Evolutionary conservation across 75 land plant genomes (phyloP).

Genomic region (Isoetes taiwanensis): DNA sequence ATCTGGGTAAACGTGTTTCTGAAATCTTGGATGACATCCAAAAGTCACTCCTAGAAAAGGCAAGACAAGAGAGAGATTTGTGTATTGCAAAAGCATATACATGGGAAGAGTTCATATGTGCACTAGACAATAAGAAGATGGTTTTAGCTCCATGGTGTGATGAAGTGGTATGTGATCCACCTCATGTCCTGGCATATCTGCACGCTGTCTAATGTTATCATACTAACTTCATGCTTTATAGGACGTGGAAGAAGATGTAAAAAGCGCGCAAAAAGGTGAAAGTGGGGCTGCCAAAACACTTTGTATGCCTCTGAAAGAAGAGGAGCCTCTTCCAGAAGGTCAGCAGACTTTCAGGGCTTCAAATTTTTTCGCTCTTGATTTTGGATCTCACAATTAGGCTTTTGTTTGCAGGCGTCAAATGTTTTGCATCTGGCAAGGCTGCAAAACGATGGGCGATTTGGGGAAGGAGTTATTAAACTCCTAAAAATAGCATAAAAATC

Average conservation of each 20-base stretch:
- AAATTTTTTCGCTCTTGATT: not conserved
- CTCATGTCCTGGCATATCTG: not conserved
- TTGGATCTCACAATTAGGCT: not conserved
- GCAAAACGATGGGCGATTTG: constrained; percentile 93
- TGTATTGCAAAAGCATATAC: constrained; percentile 55
- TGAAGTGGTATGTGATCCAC: constrained; percentile 51
- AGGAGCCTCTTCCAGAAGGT: constrained; percentile 54
- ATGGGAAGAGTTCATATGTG: constrained; percentile 79
- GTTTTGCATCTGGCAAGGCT: constrained; percentile 96
- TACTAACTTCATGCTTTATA: constrained; percentile 7
- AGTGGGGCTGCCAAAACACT: constrained; percentile 88
- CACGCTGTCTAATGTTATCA: not conserved
- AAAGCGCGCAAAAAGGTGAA: constrained; percentile 85
- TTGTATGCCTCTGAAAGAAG: constrained; percentile 48
- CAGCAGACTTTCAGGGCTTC: not conserved
- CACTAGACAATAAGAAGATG: constrained; percentile 77
- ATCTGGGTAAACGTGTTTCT: constrained; percentile 35
- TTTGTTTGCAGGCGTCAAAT: constrained; percentile 51
- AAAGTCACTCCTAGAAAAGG: constrained; percentile 48
- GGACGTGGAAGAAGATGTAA: constrained; percentile 96
- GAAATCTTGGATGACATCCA: constrained; percentile 58
- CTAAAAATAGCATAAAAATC: no score
- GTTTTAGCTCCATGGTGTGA: constrained; percentile 99
- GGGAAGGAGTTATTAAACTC: constrained; percentile 80
- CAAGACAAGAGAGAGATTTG: constrained; percentile 63